Conservation (phyloP, 352 stramenopile genomes). For the Peronospora belbahrii region DNA sequence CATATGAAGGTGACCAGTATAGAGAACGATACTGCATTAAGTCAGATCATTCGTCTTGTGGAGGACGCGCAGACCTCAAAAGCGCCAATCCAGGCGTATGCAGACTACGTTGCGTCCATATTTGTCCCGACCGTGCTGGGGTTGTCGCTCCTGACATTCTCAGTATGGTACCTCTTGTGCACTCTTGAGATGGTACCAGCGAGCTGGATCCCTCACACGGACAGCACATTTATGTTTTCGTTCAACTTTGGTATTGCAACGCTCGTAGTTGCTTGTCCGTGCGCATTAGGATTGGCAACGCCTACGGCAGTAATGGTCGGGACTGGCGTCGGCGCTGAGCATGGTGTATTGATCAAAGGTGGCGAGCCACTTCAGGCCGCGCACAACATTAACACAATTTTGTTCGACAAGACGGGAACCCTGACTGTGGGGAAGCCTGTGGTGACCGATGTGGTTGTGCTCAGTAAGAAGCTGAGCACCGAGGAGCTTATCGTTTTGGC, state of each 20-base stretch:
- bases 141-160: slow-evolving; percentile 91
- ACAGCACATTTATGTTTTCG: slow-evolving; percentile 87
- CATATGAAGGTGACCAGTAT: slow-evolving; percentile 91
- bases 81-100: slow-evolving; percentile 96
- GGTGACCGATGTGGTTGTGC: slow-evolving; percentile 80
- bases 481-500: slow-evolving; percentile 83
- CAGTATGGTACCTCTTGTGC: slow-evolving; percentile 90
- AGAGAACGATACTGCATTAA: slow-evolving; percentile 90
- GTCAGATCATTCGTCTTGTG: slow-evolving; percentile 98
- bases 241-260: slow-evolving; percentile 97
- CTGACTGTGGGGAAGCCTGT: slow-evolving; percentile 89
- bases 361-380: slow-evolving; percentile 89
- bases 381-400: slow-evolving; percentile 90
- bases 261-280: slow-evolving; percentile 98
- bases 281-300: slow-evolving; percentile 96
- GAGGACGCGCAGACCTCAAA: slow-evolving; percentile 97
- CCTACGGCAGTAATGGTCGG: slow-evolving; percentile 98
- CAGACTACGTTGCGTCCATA: slow-evolving; percentile 91
- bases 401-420: slow-evolving; percentile 99
- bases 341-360: slow-evolving; percentile 98
- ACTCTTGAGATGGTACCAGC: slow-evolving; percentile 47
- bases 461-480: slow-evolving; percentile 69
- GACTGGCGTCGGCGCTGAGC: slow-evolving; percentile 92
- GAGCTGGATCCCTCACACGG: slow-evolving; percentile 58
- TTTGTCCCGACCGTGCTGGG: slow-evolving; percentile 94